Base-by-base conservation (phyloP, 2,329 filamentous ascomycete species). In the Hypomyces perniciosus region DNA sequence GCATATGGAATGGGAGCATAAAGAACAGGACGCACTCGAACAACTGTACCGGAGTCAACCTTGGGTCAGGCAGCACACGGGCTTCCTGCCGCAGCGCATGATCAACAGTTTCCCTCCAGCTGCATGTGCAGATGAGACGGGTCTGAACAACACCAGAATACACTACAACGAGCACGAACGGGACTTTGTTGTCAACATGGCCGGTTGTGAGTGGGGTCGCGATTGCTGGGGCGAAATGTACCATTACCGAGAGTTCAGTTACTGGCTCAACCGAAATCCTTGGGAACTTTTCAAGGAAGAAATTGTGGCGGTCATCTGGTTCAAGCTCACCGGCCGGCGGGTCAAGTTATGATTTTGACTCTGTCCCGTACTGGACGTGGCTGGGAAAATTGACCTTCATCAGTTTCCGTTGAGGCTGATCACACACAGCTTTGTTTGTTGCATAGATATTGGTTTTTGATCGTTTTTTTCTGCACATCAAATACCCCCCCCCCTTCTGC, bases 211-310 rank as follows among this genome's bases (percentile, higher is more conserved):
- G 68, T 97, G 89, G 86, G 92, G 92, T 4, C 83, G 93, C 45
- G 92, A 99, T 71, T 99, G 93, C 68, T 97, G 92, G 92, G 86
- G 85, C 35, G 93, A 99, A 72, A 96, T 99, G 84, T 96, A 96
- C 72, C 86, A 87, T 67, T 99, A 90, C 73, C 87, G 91, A 47
- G 85, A 96, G 68, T 79, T 95, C 63, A 95, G 90, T 73, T 92
- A 95, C 68, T 85, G 84, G 69, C 79, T 96, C 55, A 96, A 96
- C 74, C 82, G 90, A 46, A 88, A 82, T 46, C 77, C 72, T 50
- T 96, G 90, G 89, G 87, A 95, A 72, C 73, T 72, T 28, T 85
- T 85, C 70, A 85, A 85, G 74, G 82, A 85, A 64, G 82, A 85
- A 56, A 64, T 84, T 13, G 61, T 85, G 12, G 80, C 80, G 30